A percentile compares a stretch with the other conserved stretches of the same genome.
These are phyloP conservation scores for Leishmania tropica DNA, from an alignment of 208 protist genomes.

Conservation along the genomic window DNA sequence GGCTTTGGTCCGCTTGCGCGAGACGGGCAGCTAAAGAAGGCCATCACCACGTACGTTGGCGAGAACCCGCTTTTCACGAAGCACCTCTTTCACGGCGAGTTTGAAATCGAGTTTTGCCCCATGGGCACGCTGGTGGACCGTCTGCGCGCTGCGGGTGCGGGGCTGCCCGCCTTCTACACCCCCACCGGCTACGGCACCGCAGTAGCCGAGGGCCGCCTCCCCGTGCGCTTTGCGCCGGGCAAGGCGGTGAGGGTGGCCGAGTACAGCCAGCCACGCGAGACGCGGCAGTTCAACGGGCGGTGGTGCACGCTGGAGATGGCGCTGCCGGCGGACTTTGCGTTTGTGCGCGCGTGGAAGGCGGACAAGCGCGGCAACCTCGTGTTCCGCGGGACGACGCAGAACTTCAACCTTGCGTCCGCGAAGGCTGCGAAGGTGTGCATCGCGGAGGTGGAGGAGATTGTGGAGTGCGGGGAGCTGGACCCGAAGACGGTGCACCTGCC, in stretches of 20 bases:
- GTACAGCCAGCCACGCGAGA: slow-evolving; percentile 57
- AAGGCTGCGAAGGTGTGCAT: slow-evolving; percentile 89
- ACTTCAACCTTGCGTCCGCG: slow-evolving; percentile 92
- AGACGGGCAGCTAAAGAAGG: slow-evolving; percentile 78
- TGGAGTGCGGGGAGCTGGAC: slow-evolving; percentile 81
- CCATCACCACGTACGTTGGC: slow-evolving; percentile 93
- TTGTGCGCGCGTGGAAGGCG: slow-evolving; percentile 94
- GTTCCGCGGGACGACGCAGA: slow-evolving; percentile 87
- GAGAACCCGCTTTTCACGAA: slow-evolving; percentile 90
- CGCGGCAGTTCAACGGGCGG: slow-evolving; percentile 74
- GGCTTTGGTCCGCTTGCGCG: slow-evolving; percentile 88
- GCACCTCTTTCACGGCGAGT: slow-evolving; percentile 90
- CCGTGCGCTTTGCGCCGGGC: slow-evolving; percentile 84
- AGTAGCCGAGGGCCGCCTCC: slow-evolving; percentile 72
- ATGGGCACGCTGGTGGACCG: slow-evolving; percentile 95
- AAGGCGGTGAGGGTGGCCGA: slow-evolving; percentile 55
- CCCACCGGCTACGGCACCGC: slow-evolving; percentile 90
- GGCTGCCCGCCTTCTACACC: slow-evolving; percentile 96
- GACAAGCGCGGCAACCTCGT: slow-evolving; percentile 74
- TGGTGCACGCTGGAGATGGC: slow-evolving; percentile 88
- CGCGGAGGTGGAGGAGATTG: slow-evolving; percentile 94
- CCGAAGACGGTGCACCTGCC: slow-evolving; percentile 91
- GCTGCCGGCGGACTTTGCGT: slow-evolving; percentile 88
- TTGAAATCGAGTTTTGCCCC: slow-evolving; percentile 94
- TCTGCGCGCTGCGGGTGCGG: slow-evolving; percentile 90